phyloP scores from a whole-genome alignment of 805 yeast species.

The Suhomyces prunicola region DNA sequence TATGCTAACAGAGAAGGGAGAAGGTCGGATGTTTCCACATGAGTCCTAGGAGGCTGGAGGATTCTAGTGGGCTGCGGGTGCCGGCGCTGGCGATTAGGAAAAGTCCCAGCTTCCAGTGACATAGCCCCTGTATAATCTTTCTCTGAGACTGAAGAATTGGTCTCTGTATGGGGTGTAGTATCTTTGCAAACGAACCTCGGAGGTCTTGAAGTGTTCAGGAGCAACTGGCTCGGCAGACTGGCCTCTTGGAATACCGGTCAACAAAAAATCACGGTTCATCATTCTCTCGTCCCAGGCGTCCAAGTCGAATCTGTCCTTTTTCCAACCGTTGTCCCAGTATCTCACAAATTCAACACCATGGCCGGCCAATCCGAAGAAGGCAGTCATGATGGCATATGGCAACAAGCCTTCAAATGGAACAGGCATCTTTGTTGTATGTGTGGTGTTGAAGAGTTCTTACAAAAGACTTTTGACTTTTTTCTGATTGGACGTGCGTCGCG shows the following conservation, averaged over 20 bases:
- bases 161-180: constrained; percentile 48
- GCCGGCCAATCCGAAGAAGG: constrained; percentile 44
- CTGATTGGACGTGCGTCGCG: constrained; percentile 6
- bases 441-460: constrained; percentile 1
- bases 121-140: constrained; percentile 46
- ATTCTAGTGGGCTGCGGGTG: not conserved
- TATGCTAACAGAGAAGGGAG: not conserved
- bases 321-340: constrained; percentile 51
- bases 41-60: too few relatives aligned
- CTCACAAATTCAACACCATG: constrained; percentile 44
- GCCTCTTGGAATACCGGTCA: constrained; percentile 73
- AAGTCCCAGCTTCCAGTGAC: constrained; percentile 46
- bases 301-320: constrained; percentile 43
- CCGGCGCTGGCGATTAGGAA: constrained; percentile 10
- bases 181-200: constrained; percentile 37
- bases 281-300: constrained; percentile 41
- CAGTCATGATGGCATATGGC: constrained; percentile 46
- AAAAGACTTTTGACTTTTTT: constrained; percentile 1
- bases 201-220: constrained; percentile 75
- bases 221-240: constrained; percentile 66
- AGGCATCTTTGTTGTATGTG: constrained; percentile 31
- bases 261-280: constrained; percentile 72
- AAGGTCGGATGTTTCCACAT: too few relatives aligned
- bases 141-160: constrained; percentile 45
- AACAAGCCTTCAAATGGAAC: constrained; percentile 47